These are phyloP conservation scores for Kockiozyma suomiensis DNA, from an alignment of 805 yeast genomes.

Conservation along the genomic window DNA sequence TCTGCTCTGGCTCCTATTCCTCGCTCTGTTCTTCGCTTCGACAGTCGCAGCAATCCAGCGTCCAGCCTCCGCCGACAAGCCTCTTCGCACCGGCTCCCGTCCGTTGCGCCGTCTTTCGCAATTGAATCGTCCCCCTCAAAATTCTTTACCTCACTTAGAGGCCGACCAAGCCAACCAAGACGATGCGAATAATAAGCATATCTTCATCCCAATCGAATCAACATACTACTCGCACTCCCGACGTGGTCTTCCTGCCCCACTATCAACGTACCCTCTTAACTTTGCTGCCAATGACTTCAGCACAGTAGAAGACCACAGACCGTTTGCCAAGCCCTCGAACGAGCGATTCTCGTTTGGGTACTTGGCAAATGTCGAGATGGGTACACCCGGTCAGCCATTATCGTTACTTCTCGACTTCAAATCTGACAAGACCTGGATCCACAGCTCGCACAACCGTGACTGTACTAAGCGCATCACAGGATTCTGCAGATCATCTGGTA, in stretches of 20 bases:
- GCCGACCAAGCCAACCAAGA: background rate
- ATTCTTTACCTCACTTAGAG: no score
- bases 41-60: background rate
- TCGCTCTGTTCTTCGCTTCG: no score
- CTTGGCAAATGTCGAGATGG: conserved; percentile 47
- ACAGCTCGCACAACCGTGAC: conserved; percentile 1
- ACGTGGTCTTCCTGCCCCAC: background rate
- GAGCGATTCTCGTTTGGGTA: conserved; percentile 34
- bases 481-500: conserved; percentile 17
- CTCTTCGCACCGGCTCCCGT: background rate
- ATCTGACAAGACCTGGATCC: conserved; percentile 70
- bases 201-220: conserved; percentile 9
- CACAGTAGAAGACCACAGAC: background rate
- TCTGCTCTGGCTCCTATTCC: no score
- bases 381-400: conserved; percentile 58
- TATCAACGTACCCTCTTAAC: background rate
- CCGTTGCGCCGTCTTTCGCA: no score
- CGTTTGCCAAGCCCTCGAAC: background rate
- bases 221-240: conserved; percentile 6
- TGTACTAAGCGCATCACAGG: conserved; percentile 4
- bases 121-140: no score
- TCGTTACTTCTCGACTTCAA: conserved; percentile 69
- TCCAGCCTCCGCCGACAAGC: background rate
- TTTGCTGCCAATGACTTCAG: background rate
- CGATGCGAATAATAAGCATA: background rate